These are phyloP conservation scores for Aspergillus costaricaensis DNA, from an alignment of 2,329 filamentous ascomycete species.

Conservation along the genomic window DNA sequence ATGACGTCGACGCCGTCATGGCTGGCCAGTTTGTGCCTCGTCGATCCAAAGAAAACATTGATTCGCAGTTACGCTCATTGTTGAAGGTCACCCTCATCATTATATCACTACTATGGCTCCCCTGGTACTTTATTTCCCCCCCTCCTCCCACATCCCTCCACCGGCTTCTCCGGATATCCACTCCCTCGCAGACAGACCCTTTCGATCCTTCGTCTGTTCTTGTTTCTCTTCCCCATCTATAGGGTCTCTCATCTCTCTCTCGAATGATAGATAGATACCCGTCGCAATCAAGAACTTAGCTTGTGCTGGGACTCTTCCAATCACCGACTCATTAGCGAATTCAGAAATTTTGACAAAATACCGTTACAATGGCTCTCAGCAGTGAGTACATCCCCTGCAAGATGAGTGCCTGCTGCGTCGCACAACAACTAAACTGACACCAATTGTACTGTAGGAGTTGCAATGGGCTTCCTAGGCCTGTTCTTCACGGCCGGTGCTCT, in stretches of 20 bases:
- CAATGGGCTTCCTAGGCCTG: slow-evolving; percentile 59
- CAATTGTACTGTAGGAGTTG: slow-evolving; percentile 48
- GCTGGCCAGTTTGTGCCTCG: neutral
- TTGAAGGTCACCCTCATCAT: slow-evolving; percentile 18
- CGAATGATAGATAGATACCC: neutral
- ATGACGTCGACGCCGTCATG: slow-evolving; percentile 38
- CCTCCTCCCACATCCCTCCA: slow-evolving; percentile 4
- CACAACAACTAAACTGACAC: neutral
- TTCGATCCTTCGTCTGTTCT: neutral
- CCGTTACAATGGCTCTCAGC: slow-evolving; percentile 28
- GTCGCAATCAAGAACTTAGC: neutral
- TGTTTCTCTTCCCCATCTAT: neutral
- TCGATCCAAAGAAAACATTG: slow-evolving; percentile 9
- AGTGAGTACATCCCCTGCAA: slow-evolving; percentile 30
- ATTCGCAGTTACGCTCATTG: neutral
- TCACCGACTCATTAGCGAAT: no score
- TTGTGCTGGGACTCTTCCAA: neutral
- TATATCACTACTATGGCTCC: slow-evolving; percentile 28
- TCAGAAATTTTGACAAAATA: neutral
- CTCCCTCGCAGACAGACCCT: slow-evolving; percentile 7
- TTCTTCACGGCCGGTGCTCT: slow-evolving; percentile 64
- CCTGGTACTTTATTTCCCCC: neutral
- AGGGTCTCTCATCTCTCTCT: neutral
- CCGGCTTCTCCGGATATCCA: slow-evolving; percentile 25
- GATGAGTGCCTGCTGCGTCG: neutral